Percentiles rank a stretch among this genome's conserved stretches.
These are phyloP conservation scores for Geum urbanum DNA, from an alignment of 306 rosid genomes.

Conservation along the genomic window DNA sequence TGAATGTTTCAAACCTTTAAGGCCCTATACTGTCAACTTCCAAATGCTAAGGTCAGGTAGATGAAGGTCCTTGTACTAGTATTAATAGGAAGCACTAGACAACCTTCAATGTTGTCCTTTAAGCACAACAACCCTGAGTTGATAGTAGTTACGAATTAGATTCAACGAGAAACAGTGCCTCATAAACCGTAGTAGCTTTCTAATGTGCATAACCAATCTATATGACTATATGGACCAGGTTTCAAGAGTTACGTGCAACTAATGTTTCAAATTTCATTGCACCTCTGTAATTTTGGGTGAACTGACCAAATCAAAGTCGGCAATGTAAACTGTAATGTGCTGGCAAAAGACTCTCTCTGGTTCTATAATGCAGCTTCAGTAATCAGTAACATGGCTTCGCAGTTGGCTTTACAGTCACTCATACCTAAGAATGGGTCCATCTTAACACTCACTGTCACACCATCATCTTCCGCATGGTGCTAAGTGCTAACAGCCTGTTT, in stretches of 20 bases:
- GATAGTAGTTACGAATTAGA: background rate
- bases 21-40: background rate
- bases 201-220: background rate
- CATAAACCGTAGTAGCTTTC: background rate
- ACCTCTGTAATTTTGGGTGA: background rate
- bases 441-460: background rate
- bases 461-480: background rate
- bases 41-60: background rate
- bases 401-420: background rate
- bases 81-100: background rate
- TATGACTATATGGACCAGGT: background rate
- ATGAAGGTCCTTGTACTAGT: background rate
- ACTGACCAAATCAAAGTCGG: background rate
- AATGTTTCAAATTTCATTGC: background rate
- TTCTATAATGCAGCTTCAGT: background rate
- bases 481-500: slow-evolving; percentile 3
- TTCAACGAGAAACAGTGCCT: background rate
- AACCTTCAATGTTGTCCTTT: background rate
- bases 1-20: no score
- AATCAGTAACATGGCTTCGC: slow-evolving; percentile 3
- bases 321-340: slow-evolving; percentile 1
- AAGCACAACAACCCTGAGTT: background rate
- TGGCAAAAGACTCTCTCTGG: slow-evolving; percentile 9
- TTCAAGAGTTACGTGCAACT: background rate
- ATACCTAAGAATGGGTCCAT: slow-evolving; percentile 1